Evolutionary conservation across 345 rosid genomes (phyloP).

Genomic region (Eutrema japonicum): DNA sequence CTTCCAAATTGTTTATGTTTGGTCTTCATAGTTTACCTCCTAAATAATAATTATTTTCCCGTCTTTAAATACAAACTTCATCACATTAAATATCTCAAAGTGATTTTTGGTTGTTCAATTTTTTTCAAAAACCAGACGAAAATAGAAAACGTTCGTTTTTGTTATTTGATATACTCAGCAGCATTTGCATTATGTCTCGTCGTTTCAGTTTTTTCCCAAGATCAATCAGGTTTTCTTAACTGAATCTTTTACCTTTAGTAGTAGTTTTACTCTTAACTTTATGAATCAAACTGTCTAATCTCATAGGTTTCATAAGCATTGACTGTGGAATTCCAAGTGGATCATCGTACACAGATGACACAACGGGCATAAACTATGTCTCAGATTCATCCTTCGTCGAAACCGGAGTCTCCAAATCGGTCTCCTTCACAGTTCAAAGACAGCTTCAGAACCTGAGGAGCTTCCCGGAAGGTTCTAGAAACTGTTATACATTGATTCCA

Average conservation of each 20-base stretch:
- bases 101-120: background rate
- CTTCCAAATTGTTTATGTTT: conserved; percentile 18
- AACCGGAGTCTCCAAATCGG: conserved; percentile 28
- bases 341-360: conserved; percentile 40
- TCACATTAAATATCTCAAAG: background rate
- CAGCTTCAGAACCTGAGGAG: conserved; percentile 42
- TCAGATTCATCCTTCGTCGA: conserved; percentile 47
- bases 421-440: conserved; percentile 3
- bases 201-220: conserved; percentile 25
- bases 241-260: background rate
- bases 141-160: conserved; percentile 18
- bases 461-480: conserved; percentile 52
- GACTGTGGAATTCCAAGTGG: conserved; percentile 49
- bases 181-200: conserved; percentile 8
- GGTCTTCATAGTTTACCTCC: conserved; percentile 12
- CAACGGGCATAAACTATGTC: conserved; percentile 45
- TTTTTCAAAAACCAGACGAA: background rate
- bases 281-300: too few species aligned
- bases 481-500: conserved; percentile 46
- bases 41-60: background rate
- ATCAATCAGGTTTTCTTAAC: conserved; percentile 35
- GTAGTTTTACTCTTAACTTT: too few species aligned
- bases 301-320: conserved; percentile 48
- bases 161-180: conserved; percentile 1
- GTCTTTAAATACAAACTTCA: conserved; percentile 3